A percentile compares a stretch with the other conserved stretches of the same genome.
phyloP scores from a whole-genome alignment of 2,329 filamentous ascomycete genomes.

The Xylaria polymorpha region DNA sequence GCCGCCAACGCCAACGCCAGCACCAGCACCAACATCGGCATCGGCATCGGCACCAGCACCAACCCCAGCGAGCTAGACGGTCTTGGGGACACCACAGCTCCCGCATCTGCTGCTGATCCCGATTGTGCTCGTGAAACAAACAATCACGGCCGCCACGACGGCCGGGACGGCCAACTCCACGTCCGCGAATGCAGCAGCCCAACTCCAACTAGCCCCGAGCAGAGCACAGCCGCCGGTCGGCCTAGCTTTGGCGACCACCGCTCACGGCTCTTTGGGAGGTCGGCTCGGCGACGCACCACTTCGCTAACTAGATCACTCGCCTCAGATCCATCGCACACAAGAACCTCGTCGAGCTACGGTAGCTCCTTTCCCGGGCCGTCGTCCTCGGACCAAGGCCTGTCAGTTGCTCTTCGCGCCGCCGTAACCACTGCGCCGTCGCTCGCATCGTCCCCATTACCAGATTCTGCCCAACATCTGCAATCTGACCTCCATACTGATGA shows the following conservation, averaged over 20 bases:
- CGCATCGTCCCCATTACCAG: conserved; percentile 34
- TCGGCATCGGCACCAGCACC: conserved; percentile 19
- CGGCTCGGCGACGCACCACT: conserved; percentile 41
- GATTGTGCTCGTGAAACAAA: conserved; percentile 15
- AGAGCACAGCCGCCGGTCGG: conserved; percentile 26
- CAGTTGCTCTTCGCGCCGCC: background rate
- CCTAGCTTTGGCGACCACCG: conserved; percentile 33
- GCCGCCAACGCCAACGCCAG: conserved; percentile 9
- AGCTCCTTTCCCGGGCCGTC: conserved; percentile 34
- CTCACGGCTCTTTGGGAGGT: conserved; percentile 43
- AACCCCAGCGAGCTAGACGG: conserved; percentile 15
- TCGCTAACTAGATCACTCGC: conserved; percentile 41
- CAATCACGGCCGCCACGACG: too few species aligned
- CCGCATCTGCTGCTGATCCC: conserved; percentile 11
- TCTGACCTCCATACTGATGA: conserved; percentile 37
- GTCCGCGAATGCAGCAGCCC: conserved; percentile 28
- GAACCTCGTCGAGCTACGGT: conserved; percentile 39
- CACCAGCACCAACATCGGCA: conserved; percentile 15
- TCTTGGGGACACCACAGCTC: conserved; percentile 11
- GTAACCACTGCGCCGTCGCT: conserved; percentile 29
- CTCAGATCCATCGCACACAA: conserved; percentile 35
- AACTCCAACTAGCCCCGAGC: conserved; percentile 22
- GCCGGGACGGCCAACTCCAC: conserved; percentile 9
- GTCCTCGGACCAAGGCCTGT: conserved; percentile 18
- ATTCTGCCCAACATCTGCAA: conserved; percentile 22